A percentile compares a stretch with the other conserved stretches of the same genome.
These are phyloP conservation scores for Amylostereum chailletii DNA, from an alignment of 1,284 basidiomycete genomes.

Conservation along the genomic window DNA sequence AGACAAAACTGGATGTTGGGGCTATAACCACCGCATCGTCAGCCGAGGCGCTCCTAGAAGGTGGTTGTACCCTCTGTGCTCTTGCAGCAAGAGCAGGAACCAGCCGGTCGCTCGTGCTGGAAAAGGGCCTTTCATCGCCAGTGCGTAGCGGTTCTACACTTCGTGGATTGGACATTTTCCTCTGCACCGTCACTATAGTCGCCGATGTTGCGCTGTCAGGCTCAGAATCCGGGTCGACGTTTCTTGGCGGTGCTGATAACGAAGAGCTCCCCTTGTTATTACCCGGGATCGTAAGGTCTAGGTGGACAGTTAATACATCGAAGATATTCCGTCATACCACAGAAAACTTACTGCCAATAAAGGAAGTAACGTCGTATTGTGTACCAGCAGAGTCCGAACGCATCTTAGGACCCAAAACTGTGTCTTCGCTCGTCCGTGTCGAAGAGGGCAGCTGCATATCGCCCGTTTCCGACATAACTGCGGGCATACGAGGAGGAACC, in stretches of 20 bases:
- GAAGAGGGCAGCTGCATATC: constrained; percentile 21
- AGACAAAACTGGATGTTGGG: neutral
- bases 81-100: too few relatives aligned
- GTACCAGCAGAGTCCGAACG: constrained; percentile 39
- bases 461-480: constrained; percentile 9
- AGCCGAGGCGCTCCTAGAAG: too few relatives aligned
- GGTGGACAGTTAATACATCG: neutral
- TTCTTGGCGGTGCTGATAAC: neutral
- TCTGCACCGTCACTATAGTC: constrained; percentile 10
- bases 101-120: too few relatives aligned
- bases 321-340: constrained; percentile 8
- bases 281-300: constrained; percentile 16
- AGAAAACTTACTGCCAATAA: constrained; percentile 50
- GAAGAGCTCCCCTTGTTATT: constrained; percentile 1
- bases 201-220: constrained; percentile 10
- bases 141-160: too few relatives aligned
- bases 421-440: constrained; percentile 21
- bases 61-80: too few relatives aligned
- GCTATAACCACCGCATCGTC: neutral
- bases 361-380: constrained; percentile 68
- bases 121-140: too few relatives aligned
- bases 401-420: constrained; percentile 11
- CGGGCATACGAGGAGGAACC: constrained; percentile 19
- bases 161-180: constrained; percentile 9
- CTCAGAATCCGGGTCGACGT: constrained; percentile 14